Base-by-base conservation (phyloP, 2,329 filamentous ascomycete genomes). In the Ascochyta rabiei region DNA sequence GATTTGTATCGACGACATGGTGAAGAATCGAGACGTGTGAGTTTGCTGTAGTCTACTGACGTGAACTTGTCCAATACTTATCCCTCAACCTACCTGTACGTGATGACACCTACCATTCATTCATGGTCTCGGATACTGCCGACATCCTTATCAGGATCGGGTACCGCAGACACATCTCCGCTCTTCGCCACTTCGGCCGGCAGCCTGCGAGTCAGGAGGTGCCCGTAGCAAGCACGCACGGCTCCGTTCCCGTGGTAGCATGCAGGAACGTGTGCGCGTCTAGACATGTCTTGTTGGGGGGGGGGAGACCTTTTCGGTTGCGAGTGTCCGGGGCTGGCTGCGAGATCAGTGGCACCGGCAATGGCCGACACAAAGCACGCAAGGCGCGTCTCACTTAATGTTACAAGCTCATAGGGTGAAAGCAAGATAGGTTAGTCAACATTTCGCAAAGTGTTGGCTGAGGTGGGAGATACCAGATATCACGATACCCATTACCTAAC, bases 1-100 rank as follows among this genome's bases (percentile, higher is more conserved):
- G 15, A 60, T 52, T 48, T 57, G 39, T 37, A 60, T 60, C 19
- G 54, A 53, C 23, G 54, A 53, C 52, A 55, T 55, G 13, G n/a
- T 45, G 30, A 15, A 4, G 12, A 4, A 1, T 50, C 4, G 23
- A n/a, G 33, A 8, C 15, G 6, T 41, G n/a, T 24, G 18, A 18
- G 21, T 24, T 21, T 50, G 19, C 21, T 35, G 21, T 2, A 19
- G 16, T 26, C n/a, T 6, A n/a, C 6, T 10, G 24, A 19, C 18
- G 16, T 21, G 52, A 31, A 8, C 35, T 19, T 12, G 35, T 16
- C 13, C 33, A 42, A 38, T 50, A 50, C 31, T 50, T 55, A 55
- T 49, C n/a, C 21, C 18, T 24, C 19, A 16, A 9, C 15, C 18
- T 10, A 18, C 24, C 41, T 39, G 46, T 18, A n/a, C 10, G 16